A percentile compares a stretch with the other conserved stretches of the same genome.
phyloP scores from a whole-genome alignment of 2,329 filamentous ascomycete genomes.

The Diplodia corticola region DNA sequence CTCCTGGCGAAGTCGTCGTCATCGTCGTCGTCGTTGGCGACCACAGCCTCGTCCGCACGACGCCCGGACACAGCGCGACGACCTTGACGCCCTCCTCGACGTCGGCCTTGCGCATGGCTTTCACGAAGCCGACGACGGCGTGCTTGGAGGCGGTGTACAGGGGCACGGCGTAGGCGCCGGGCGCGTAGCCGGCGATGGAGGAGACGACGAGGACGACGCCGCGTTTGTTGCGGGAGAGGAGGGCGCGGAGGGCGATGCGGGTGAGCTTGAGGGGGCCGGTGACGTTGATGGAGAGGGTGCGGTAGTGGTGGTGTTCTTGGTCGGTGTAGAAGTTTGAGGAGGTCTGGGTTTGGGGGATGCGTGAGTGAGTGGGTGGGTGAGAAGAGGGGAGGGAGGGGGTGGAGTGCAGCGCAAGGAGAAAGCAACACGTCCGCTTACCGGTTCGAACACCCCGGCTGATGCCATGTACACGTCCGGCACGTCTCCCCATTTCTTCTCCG shows the following conservation, averaged over 20 bases:
- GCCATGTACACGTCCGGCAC: slow-evolving; percentile 22
- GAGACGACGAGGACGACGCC: slow-evolving; percentile 20
- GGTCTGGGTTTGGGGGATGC: background rate
- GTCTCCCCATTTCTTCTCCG: slow-evolving; percentile 7
- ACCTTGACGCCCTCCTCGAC: slow-evolving; percentile 21
- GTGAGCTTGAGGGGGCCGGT: slow-evolving; percentile 21
- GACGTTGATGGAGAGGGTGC: slow-evolving; percentile 19
- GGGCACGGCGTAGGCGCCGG: slow-evolving; percentile 20
- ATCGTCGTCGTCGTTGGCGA: background rate
- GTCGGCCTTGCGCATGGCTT: slow-evolving; percentile 13
- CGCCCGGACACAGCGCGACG: slow-evolving; percentile 18
- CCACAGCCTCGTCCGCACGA: background rate
- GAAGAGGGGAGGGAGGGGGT: background rate
- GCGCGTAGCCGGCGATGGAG: slow-evolving; percentile 16
- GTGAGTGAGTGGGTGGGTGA: background rate
- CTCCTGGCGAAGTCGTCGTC: no score
- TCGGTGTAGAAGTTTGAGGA: slow-evolving; percentile 22
- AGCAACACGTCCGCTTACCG: background rate
- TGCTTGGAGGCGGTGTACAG: slow-evolving; percentile 23
- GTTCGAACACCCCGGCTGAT: slow-evolving; percentile 21
- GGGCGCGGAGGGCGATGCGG: slow-evolving; percentile 19
- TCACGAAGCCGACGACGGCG: slow-evolving; percentile 21
- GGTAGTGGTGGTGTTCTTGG: slow-evolving; percentile 10
- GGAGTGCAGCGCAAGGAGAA: background rate
- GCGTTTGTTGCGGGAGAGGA: slow-evolving; percentile 3